Base-by-base conservation (phyloP, 176 grass and related monocot genomes). In the Eleusine coracana region DNA sequence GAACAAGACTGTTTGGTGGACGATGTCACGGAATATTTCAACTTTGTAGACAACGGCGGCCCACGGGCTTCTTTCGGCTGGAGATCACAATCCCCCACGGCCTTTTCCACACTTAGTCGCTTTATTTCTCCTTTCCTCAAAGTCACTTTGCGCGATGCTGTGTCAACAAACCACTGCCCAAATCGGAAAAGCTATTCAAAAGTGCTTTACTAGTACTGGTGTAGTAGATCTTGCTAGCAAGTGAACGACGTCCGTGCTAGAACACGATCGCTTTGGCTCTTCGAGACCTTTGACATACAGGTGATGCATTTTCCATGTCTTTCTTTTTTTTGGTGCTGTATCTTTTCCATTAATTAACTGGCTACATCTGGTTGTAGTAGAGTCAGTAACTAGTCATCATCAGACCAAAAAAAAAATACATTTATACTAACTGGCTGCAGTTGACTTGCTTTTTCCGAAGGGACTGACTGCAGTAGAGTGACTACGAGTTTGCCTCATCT, bases 1-100 rank as follows among this genome's bases (percentile, higher is more conserved):
- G 14, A 36, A 28, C 37, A 9, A 23, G 25, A 9, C 3, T 48
- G 5, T 80, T 11, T 12, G 0, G 46, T 21, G 1, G 63, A 11
- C 39, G 48, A 20, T 15, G 46, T 5, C 71, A 18, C 70, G 9
- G 27, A 34, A 29, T 17, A 36, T 9, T 34, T 34, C 15, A 1
- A 62, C 64, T 68, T 80, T 68, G 7, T 12, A 20, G 41, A 40
- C 75, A 37, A 25, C 0, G 6, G 20, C 16, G 54, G 42, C 31
- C 67, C n/a, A 79, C 56, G 76, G 68, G 37, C 11, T 66, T 66
- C 59, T 86, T 86, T 45, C 46, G 11, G 58, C 23, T 16, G 37
- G 11, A 41, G 56, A 41, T 54, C 6, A 16, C 23, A 12, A 48
- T n/a, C n/a, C 52, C 49, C 34, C 48, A 66, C 45, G 7, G 2